Conservation (phyloP, 495 filamentous ascomycete genomes). For the Amphirosellinia nigrospora region DNA sequence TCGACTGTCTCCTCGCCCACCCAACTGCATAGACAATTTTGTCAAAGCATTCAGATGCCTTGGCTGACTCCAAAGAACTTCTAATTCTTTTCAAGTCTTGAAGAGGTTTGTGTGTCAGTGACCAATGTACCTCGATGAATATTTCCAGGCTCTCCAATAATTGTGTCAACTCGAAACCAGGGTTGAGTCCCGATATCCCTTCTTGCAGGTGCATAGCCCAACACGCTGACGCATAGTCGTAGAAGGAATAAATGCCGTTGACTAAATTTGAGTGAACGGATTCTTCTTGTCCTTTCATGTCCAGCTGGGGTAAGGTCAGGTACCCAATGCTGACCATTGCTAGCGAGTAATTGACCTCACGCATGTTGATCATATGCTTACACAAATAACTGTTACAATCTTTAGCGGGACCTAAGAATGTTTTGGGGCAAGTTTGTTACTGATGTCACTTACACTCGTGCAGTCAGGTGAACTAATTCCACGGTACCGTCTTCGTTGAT, state of each 20-base stretch:
- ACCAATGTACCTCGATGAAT: slow-evolving; percentile 35
- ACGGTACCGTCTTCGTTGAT: slow-evolving; percentile 41
- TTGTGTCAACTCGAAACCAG: neutral
- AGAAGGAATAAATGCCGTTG: slow-evolving; percentile 41
- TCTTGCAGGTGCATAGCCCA: slow-evolving; percentile 47
- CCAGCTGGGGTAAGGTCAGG: slow-evolving; percentile 20
- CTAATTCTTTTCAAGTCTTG: slow-evolving; percentile 4
- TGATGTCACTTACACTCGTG: slow-evolving; percentile 44
- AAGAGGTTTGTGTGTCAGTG: slow-evolving; percentile 13
- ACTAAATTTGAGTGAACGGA: slow-evolving; percentile 10
- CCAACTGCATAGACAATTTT: slow-evolving; percentile 24
- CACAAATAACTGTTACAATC: neutral
- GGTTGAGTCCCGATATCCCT: slow-evolving; percentile 1
- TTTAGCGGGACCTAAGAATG: neutral
- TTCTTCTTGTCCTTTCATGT: neutral
- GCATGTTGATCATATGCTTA: slow-evolving; percentile 2
- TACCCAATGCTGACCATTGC: slow-evolving; percentile 19
- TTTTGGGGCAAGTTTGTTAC: neutral
- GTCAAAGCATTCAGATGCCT: neutral
- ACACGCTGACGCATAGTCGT: slow-evolving; percentile 48
- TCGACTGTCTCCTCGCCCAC: slow-evolving; percentile 22
- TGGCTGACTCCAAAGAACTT: neutral
- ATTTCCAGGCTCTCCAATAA: slow-evolving; percentile 31
- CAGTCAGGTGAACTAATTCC: slow-evolving; percentile 52
- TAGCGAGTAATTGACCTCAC: neutral